phyloP scores from a whole-genome alignment of 164 flowering plant species.

The Vitis riparia region DNA sequence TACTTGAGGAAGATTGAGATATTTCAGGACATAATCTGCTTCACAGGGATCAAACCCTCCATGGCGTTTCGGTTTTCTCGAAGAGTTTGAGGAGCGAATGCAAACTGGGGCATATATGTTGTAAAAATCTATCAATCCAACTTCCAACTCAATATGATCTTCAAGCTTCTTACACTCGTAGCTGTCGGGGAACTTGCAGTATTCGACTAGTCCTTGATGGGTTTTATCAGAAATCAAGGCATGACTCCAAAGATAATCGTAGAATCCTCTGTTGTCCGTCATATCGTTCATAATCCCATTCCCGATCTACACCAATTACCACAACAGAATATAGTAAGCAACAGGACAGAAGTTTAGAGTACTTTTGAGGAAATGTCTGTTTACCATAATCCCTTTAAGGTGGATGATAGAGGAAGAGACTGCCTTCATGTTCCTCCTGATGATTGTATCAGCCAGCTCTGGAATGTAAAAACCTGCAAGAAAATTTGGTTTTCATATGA shows the following conservation, averaged over 20 bases:
- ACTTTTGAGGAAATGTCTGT: background rate
- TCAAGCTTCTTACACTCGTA: slow-evolving; percentile 5
- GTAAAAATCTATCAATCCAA: slow-evolving; percentile 24
- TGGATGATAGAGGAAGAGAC: slow-evolving; percentile 14
- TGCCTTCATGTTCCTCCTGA: slow-evolving; percentile 13
- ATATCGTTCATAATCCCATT: slow-evolving; percentile 39
- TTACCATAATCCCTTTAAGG: slow-evolving; percentile 29
- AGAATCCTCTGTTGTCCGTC: slow-evolving; percentile 19
- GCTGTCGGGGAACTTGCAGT: slow-evolving; percentile 20
- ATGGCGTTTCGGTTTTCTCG: background rate
- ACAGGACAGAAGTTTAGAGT: background rate
- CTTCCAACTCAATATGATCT: background rate
- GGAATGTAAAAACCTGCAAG: slow-evolving; percentile 24
- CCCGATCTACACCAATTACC: slow-evolving; percentile 36
- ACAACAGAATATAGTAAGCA: background rate
- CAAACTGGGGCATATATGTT: slow-evolving; percentile 52
- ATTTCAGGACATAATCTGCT: slow-evolving; percentile 10
- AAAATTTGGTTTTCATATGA: no score
- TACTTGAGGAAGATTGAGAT: slow-evolving; percentile 26
- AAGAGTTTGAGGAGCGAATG: background rate
- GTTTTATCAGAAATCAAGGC: slow-evolving; percentile 45
- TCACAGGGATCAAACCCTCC: slow-evolving; percentile 30
- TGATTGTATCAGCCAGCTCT: slow-evolving; percentile 24
- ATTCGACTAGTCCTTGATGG: slow-evolving; percentile 14
- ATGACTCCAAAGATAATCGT: slow-evolving; percentile 40